Evolutionary conservation across 331 rosid genomes (phyloP).

Genomic region (Quercus tomentella): DNA sequence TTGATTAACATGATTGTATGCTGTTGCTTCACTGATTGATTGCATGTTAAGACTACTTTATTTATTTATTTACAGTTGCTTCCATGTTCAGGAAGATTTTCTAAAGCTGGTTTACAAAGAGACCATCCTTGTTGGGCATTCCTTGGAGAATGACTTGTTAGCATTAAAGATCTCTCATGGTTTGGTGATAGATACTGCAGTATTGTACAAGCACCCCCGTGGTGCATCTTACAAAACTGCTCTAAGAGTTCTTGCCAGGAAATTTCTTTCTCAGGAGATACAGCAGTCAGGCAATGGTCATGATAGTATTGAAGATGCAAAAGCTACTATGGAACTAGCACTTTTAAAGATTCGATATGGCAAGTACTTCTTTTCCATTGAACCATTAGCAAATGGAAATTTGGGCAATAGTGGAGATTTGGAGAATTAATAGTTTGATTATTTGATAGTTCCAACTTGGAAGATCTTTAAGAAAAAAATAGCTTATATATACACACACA

Average conservation of each 20-base stretch:
- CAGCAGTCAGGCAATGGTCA: slow-evolving; percentile 88
- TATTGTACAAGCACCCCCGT: slow-evolving; percentile 71
- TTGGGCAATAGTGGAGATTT: not conserved
- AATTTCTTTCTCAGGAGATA: slow-evolving; percentile 80
- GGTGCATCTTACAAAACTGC: slow-evolving; percentile 73
- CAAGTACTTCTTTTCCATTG: slow-evolving; percentile 26
- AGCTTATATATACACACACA: not conserved
- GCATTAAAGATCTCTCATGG: slow-evolving; percentile 81
- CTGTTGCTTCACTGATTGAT: slow-evolving; percentile 10
- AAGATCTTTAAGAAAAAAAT: not conserved
- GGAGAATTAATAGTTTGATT: not conserved
- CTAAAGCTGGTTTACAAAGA: slow-evolving; percentile 75
- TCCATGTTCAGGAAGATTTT: slow-evolving; percentile 64
- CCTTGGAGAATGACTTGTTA: slow-evolving; percentile 86
- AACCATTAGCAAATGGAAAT: not conserved
- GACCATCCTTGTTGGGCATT: slow-evolving; percentile 90
- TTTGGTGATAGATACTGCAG: slow-evolving; percentile 82
- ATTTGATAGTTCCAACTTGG: not conserved
- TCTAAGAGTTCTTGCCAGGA: slow-evolving; percentile 73
- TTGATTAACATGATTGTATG: slow-evolving; percentile 3
- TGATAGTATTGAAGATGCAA: slow-evolving; percentile 96
- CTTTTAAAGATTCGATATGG: slow-evolving; percentile 75
- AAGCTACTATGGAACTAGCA: slow-evolving; percentile 87
- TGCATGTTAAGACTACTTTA: slow-evolving; percentile 18
- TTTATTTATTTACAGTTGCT: slow-evolving; percentile 35